Base-by-base conservation (phyloP, 345 rosid species). In the Toxicodendron radicans region DNA sequence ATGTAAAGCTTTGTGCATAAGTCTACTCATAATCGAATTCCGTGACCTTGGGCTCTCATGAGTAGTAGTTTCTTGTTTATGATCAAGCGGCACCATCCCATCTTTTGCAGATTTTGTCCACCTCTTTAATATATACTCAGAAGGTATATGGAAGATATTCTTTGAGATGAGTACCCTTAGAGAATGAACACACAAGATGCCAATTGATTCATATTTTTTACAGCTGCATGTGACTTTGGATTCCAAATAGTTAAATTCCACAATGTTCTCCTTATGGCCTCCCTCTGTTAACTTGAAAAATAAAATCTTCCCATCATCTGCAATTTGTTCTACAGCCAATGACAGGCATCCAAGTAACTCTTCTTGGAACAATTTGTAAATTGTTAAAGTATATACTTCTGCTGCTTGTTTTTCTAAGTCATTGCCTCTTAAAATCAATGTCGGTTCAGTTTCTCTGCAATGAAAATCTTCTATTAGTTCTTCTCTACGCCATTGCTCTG, bases 111-210 rank as follows among this genome's bases (percentile, higher is more conserved):
- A 46, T 20, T 72, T 61, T 18, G 68, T 32, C 59, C 58, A 61
- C 16, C 75, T 27, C 49, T 60, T 72, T 20, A 72, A 7, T 5
- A 62, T 8, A 43, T 72, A 62, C 11, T 32, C 10, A 46, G 45
- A 16, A 9, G 35, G 60, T 43, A 62, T 17, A 16, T 30, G 7
- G 16, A 17, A 6, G 21, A 72, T 35, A 61, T 72, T 12, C 14
- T 10, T 33, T 11, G 49, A 10, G 6, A 4, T 48, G 41, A 60
- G 75, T 60, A 72, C 52, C 23, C 32, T 14, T 5, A 72, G 32
- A 10, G 59, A 48, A 72, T 72, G 75, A 48, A n/a, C n/a, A 46
- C 68, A 61, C 38, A 72, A 33, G 32, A 72, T 30, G n/a, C 75
- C 60, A 2, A 61, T 27, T 17, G 21, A 61, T 48, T 48, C 68